Base-by-base conservation (phyloP, 352 stramenopile genomes). In the Lagenidium giganteum region DNA sequence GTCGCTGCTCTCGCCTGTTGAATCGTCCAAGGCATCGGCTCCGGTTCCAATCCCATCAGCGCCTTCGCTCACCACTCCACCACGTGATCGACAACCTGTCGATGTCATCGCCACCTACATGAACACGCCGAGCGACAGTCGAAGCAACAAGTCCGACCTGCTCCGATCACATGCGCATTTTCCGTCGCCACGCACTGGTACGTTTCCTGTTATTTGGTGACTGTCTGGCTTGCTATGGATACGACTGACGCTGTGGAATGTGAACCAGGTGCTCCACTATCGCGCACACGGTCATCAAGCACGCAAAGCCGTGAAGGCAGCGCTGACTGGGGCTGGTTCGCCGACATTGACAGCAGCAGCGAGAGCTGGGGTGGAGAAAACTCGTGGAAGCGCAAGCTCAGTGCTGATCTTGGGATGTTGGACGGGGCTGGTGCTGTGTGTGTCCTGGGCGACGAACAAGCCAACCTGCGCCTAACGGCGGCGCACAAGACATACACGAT, bases 41-140 rank as follows among this genome's bases (percentile, higher is more conserved):
- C n/a, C n/a, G n/a, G n/a, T n/a, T n/a, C n/a, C 77, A 37, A 74
- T 90, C 22, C 77, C 77, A 41, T 70, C 64, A 28, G 61, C 58
- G 8, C 70, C 70, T 12, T 36, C 78, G 26, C 53, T 85, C 33
- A 76, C 59, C 43, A 86, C 77, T 39, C 85, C 74, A 37, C 77
- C 77, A 32, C 73, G 79, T 18, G 79, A 64, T 3, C 79, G 79
- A 14, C 74, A 74, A 8, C 70, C 73, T 1, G 81, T 93, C 30
- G 82, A 93, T 42, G 77, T 93, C 27, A 93, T 93, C 49, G 82
- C 82, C 34, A 93, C 82, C 3, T 93, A 93, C 64, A 93, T 93
- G 82, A 93, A 93, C 69, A 92, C 82, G 30, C n/a, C n/a, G n/a
- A 74, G 61, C 29, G 82, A 93, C 61, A 71, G 66, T 28, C 82